Base-by-base conservation (phyloP, 2,329 filamentous ascomycete genomes). In the Xylaria sp. region DNA sequence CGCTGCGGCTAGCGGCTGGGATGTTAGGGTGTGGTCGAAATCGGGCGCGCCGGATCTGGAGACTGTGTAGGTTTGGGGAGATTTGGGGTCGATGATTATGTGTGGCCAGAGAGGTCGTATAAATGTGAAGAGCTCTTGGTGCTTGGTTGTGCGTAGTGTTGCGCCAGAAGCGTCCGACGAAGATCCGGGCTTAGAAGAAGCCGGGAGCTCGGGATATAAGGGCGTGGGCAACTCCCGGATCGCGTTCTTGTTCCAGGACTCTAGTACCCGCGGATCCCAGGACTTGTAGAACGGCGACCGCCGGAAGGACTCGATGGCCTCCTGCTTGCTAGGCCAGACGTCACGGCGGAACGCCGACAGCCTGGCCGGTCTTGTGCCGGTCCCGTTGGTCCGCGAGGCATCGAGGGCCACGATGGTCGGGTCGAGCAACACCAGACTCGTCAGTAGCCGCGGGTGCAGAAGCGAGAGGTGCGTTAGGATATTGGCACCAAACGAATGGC, bases 61-160 rank as follows among this genome's bases (percentile, higher is more conserved):
- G 54, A 80, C 75, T 0, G 77, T 79, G 64, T 84, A 78, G 7
- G 87, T 67, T 36, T 86, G 77, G 23, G 81, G 83, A 0, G 76
- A 68, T 0, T 75, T 66, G 38, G 81, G 82, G 4, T 79, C 71
- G 0, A 75, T 61, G 68, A 82, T 80, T 58, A 81, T 78, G 70
- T 82, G 83, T 7, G 81, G 80, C 78, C 80, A 88, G 67, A 87
- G 87, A 0, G 89, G 87, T 0, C 92, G 87, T 71, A 92, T 81
- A 78, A 91, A 96, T 1, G 90, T 93, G 76, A 93, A 90, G 65
- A 96, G 92, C 82, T 97, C 93, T 77, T 97, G 93, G 79, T 97
- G 92, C 75, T 94, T 93, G 0, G 93, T 91, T 0, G 95, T 98
- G 1, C 88, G 87, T 2, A 96, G 84, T 0, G 93, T 95, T 0